Percentiles rank a stretch among this genome's conserved stretches.
phyloP scores from a whole-genome alignment of 1,284 basidiomycete genomes.

The Rhodotorula mucilaginosa region DNA sequence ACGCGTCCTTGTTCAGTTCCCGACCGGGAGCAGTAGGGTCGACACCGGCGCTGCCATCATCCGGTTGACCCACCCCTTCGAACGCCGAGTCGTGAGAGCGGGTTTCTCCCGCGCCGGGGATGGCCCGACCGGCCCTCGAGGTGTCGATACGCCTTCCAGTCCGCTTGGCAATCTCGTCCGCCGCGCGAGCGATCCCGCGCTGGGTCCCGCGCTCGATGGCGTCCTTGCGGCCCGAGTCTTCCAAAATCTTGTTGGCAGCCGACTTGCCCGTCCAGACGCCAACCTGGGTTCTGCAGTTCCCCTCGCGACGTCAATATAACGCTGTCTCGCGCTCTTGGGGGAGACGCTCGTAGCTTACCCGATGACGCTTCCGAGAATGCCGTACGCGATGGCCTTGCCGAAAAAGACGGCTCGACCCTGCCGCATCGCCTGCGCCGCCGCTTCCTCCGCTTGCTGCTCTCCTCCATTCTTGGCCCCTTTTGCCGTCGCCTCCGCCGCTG shows the following conservation, averaged over 20 bases:
- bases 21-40: slow-evolving; percentile 17
- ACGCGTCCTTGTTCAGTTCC: slow-evolving; percentile 11
- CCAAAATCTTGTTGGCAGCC: slow-evolving; percentile 12
- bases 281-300: slow-evolving; percentile 12
- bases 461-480: slow-evolving; percentile 1
- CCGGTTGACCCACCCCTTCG: background rate
- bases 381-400: slow-evolving; percentile 28
- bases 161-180: slow-evolving; percentile 8
- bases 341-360: slow-evolving; percentile 6
- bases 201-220: slow-evolving; percentile 17
- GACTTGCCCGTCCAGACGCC: slow-evolving; percentile 16
- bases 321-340: background rate
- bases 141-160: slow-evolving; percentile 8
- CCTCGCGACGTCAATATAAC: background rate
- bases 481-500: slow-evolving; percentile 8
- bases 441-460: background rate
- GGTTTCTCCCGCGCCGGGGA: background rate
- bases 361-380: slow-evolving; percentile 17
- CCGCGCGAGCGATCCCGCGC: slow-evolving; percentile 8
- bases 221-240: slow-evolving; percentile 16
- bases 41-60: slow-evolving; percentile 8
- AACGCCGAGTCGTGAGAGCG: background rate
- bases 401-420: slow-evolving; percentile 15
- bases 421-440: slow-evolving; percentile 21
- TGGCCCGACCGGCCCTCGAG: background rate